Evolutionary conservation across 768 basidiomycete genomes (phyloP), one percentile per base, ranked within the genome.

Genomic region (Boletus reticuloceps): DNA sequence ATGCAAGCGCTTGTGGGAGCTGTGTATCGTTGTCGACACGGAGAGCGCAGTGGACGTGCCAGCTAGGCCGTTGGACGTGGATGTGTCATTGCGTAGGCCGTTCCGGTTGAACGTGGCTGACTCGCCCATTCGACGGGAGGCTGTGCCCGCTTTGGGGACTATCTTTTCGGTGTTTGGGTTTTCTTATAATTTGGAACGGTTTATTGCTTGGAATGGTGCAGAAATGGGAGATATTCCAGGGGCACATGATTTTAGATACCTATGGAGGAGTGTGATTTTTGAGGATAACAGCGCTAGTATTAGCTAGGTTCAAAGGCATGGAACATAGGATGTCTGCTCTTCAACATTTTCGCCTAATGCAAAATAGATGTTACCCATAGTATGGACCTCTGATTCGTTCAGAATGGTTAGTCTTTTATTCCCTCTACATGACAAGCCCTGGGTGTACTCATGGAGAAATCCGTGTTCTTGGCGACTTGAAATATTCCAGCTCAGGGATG

Each of bases 11-110:
- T 29, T 53, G 25, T 42, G 37, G n/a, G 27, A 20, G 13, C 34
- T 62, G 2, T 55, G 56, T n/a, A 5, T 63, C 4, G 53, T 41
- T 7, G 11, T 62, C 12, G 45, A 59, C 34, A 50, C 22, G 6
- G 50, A 42, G 25, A 22, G 14, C 31, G 20, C 6, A 4, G 13
- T 22, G 11, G 19, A 41, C 12, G 5, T 27, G 31, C 3, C 40
- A 19, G 7, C 12, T 40, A 34, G 13, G 8, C 42, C 22, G 10
- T 36, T 51, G 34, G 32, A 42, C 34, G 42, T 44, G 10, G 50
- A 51, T 16, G 2, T 51, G 25, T 22, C 31, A 6, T 25, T 12
- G 17, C 20, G 50, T 3, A 43, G 36, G 25, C 42, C 12, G 34
- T 45, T 51, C n/a, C 43, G 36, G 42, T 29, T 44, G 49, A 45